Base-by-base conservation (phyloP, 1,139 yeast genomes). In the Trichomonascaceae sp. region DNA sequence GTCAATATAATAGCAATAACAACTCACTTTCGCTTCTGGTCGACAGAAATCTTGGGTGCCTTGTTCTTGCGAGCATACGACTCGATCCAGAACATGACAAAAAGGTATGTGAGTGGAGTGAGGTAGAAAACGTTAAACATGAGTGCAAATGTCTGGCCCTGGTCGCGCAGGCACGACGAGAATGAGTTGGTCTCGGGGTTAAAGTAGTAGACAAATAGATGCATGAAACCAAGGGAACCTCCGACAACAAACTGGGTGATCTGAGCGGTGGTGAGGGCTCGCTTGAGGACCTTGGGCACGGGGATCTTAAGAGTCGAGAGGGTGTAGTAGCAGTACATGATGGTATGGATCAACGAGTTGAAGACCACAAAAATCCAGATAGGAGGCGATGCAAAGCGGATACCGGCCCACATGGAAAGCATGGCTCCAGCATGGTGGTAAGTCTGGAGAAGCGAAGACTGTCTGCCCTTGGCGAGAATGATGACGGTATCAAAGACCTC, bases 391-490 rank as follows among this genome's bases (percentile, higher is more conserved):
- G 71, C 71, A 54, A 61, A 78, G 38, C 87, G 61, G 38, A 76
- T 69, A 3, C 87, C 89, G 2, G 80, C 72, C 85, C 85, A 77
- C 87, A 77, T 77, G 45, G 82, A 75, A 60, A 77, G 62, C 77
- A 77, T 77, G 32, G 89, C 89, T 27, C 87, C 89, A 2, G 87
- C 72, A 52, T 78, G 89, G 52, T 77, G 87, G 56, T 77, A 77
- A 41, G 81, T 73, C 57, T 77, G 87, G 46, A 77, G 63, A 42
- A 77, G 59, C 3, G 79, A 71, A 11, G 81, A 71, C 27, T 76
- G 79, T 51, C 69, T 66, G 31, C 87, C 87, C 57, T 77, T 77
- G 40, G 76, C 64, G 37, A 77, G 63, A 42, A 77, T 77, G 45
- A 77, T 71, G 29, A 70, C 55, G 4, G 87, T 77, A 54, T 77